A percentile compares a stretch with the other conserved stretches of the same genome.
Evolutionary conservation across 2,329 filamentous ascomycete genomes (phyloP).

Genomic region (Penicillium sp.): DNA sequence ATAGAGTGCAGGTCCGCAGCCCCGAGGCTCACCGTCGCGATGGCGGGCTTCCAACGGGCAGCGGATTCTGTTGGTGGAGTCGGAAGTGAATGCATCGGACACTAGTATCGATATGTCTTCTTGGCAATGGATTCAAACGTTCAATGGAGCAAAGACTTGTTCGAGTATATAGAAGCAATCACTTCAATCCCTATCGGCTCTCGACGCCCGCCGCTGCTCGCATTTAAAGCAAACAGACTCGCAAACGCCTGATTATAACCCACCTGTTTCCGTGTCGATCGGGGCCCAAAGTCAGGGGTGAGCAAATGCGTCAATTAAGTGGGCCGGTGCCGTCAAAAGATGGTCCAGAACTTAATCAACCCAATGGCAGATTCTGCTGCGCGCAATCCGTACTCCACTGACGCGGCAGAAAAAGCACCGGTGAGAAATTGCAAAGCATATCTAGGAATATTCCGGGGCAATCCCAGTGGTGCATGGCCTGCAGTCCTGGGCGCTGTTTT

Average conservation of each 20-base stretch:
- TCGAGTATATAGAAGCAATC: not conserved
- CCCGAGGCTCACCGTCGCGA: constrained; percentile 29
- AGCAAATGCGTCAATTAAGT: constrained; percentile 19
- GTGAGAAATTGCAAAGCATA: constrained; percentile 1
- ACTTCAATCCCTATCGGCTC: not conserved
- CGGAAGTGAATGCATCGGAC: constrained; percentile 21
- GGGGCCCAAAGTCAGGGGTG: constrained; percentile 4
- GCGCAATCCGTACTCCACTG: constrained; percentile 1
- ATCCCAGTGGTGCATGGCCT: not conserved
- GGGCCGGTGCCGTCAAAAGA: constrained; percentile 8
- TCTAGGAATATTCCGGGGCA: not conserved
- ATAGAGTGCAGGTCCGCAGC: constrained; percentile 22
- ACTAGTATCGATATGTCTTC: not conserved
- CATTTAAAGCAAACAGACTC: constrained; percentile 7
- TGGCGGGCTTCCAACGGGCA: constrained; percentile 24
- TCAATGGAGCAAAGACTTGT: no score
- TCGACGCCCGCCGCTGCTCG: not conserved
- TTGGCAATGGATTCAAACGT: not conserved
- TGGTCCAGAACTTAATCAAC: constrained; percentile 12
- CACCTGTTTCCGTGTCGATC: constrained; percentile 19
- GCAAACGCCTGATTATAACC: not conserved
- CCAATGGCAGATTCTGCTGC: constrained; percentile 1
- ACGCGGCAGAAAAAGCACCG: not conserved
- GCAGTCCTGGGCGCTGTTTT: constrained; percentile 4
- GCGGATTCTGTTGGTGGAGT: constrained; percentile 16